These are phyloP conservation scores for Aphanomyces euteiches DNA, from an alignment of 352 stramenopile genomes.

Conservation along the genomic window DNA sequence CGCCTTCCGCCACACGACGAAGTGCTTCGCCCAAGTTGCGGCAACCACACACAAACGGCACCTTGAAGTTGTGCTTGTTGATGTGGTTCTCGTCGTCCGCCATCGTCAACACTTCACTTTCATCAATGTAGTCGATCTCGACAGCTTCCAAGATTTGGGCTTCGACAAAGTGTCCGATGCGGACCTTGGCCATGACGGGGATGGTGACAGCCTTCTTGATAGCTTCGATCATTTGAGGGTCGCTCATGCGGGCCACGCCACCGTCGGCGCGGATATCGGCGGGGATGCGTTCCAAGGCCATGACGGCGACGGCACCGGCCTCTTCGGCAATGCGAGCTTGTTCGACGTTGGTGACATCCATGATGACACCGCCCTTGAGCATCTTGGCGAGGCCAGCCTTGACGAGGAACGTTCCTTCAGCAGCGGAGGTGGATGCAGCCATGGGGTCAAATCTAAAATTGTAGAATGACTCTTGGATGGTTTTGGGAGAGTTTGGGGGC, in stretches of 20 bases:
- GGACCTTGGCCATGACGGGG: slow-evolving; percentile 98
- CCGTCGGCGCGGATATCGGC: slow-evolving; percentile 96
- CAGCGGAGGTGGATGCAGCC: slow-evolving; percentile 94
- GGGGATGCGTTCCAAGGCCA: slow-evolving; percentile 98
- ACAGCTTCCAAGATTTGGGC: slow-evolving; percentile 97
- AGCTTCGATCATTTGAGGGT: slow-evolving; percentile 96
- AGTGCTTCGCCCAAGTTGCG: slow-evolving; percentile 97
- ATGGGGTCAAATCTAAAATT: slow-evolving; percentile 38
- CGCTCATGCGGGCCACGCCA: slow-evolving; percentile 96
- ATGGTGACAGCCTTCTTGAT: slow-evolving; percentile 99
- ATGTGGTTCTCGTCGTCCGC: slow-evolving; percentile 97
- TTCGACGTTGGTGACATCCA: slow-evolving; percentile 91
- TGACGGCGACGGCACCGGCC: slow-evolving; percentile 95
- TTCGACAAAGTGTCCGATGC: slow-evolving; percentile 99
- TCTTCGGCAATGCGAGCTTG: slow-evolving; percentile 96
- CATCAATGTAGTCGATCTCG: slow-evolving; percentile 99
- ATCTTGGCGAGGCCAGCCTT: slow-evolving; percentile 97
- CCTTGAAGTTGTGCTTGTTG: slow-evolving; percentile 96
- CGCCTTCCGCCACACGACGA: slow-evolving; percentile 92
- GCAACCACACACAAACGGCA: slow-evolving; percentile 98
- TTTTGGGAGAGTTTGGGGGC: too few species aligned
- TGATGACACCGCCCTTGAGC: slow-evolving; percentile 98
- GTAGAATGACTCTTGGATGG: not conserved
- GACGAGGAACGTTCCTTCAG: slow-evolving; percentile 85
- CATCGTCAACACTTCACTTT: slow-evolving; percentile 98